Base-by-base conservation (phyloP, 225 moss, liverwort and hornwort species). In the Bryoerythrophyllum caledonicum region DNA sequence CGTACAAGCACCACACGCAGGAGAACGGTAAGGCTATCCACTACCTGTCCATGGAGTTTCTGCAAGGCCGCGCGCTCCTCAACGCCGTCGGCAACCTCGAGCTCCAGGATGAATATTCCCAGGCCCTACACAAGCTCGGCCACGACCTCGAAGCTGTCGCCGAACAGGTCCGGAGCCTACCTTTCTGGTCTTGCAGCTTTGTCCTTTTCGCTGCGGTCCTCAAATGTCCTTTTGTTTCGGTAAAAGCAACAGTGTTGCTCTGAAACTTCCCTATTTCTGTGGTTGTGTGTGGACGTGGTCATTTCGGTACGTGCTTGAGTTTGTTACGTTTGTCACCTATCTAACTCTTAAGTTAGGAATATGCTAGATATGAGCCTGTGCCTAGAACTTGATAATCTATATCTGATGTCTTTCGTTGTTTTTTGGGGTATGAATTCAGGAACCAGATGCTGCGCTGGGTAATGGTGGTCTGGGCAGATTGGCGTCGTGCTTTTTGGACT, bases 371-470 rank as follows among this genome's bases (percentile, higher is more conserved):
- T 37, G 37, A 37, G 37, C 37, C 7, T 37, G 37, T 37, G 37
- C 7, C 37, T 37, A 35, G 35, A 30, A 30, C 3, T 3, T 30
- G 35, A 7, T 5, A 5, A 35, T 35, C 37, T 37, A 6, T n/a
- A 1, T 37, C 37, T 37, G 37, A 37, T 37, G 37, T 37, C 37
- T 37, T 7, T 30, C 0, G 30, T 30, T 30, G 30, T 30, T 30
- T n/a, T n/a, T 30, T 30, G 7, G 37, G 37, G 7, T 37, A 21
- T 59, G 46, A 49, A 23, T 76, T 59, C 78, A 93, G 93, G 93
- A 93, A 75, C 91, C 91, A n/a, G 93, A 93, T 86, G 89, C 93
- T n/a, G 93, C 93, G 10, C 90, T 93, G 63, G 93, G 93, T 27
- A 93, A 93, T 75, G 93, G 93, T 73, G 93, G 93, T 56, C 66